Base-by-base conservation (phyloP, 306 rosid genomes). In the Prunus kanzakura region DNA sequence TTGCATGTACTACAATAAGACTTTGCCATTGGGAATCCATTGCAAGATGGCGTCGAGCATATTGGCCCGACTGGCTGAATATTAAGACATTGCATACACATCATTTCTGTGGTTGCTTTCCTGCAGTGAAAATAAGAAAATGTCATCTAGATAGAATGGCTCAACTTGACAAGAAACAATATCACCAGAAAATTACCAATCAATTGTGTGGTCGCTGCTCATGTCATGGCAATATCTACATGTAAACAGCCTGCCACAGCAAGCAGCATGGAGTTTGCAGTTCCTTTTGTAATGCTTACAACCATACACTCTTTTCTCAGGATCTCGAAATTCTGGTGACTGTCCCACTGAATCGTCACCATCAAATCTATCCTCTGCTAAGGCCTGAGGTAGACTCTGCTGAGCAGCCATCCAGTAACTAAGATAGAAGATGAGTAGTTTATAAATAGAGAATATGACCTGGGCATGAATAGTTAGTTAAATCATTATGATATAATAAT, bases 241-340 rank as follows among this genome's bases (percentile, higher is more conserved):
- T 20, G 98, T 80, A 86, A 88, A 92, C 62, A 95, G 82, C 85
- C 88, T 87, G 78, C 92, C 93, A 68, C 98, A 95, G 83, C 98
- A 95, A 79, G 85, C 83, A 80, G 98, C 97, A 25, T 79, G 91
- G 51, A 95, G 86, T 77, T 95, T 95, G 91, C 97, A 95, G 86
- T 90, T 95, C 83, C 97, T 89, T 83, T 89, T 90, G 85, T 92
- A 95, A 76, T 95, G 98, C 81, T 90, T 91, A 78, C 98, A 95
- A 19, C 98, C 98, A 54, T 92, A 92, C 51, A 86, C 80, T 49
- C 73, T 80, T 76, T 84, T 88, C 80, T 89, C 89, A 0, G 81
- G 70, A 82, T 93, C 94, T 67, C 80, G 84, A 83, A 86, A 92
- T 77, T 93, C 85, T 56, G 93, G 90, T 4, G 80, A 71, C 30